A percentile compares a stretch with the other conserved stretches of the same genome.
These are phyloP conservation scores for Cladobotryum protrusum DNA, from an alignment of 2,329 filamentous ascomycete species.

Conservation along the genomic window DNA sequence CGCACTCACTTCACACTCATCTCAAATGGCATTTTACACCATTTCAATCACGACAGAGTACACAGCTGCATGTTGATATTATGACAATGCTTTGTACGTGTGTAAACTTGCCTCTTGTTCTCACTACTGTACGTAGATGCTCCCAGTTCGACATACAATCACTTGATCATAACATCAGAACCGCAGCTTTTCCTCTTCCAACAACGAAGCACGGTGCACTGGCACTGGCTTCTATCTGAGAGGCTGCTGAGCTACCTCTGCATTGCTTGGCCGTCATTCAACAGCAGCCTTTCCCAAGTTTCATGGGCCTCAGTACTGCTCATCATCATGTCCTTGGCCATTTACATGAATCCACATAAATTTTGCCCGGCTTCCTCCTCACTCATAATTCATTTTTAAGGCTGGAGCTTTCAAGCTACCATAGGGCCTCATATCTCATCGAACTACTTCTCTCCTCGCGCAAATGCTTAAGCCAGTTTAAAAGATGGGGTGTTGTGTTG, in stretches of 20 bases:
- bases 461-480: constrained; percentile 33
- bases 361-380: constrained; percentile 16
- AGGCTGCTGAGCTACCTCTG: neutral
- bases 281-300: constrained; percentile 3
- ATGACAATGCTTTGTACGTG: neutral
- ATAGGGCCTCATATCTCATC: constrained; percentile 40
- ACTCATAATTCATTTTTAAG: constrained; percentile 30
- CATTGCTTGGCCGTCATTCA: constrained; percentile 5
- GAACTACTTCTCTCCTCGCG: constrained; percentile 21
- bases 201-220: constrained; percentile 18
- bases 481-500: constrained; percentile 26
- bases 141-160: constrained; percentile 17
- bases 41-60: neutral
- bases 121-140: constrained; percentile 16
- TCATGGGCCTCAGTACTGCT: constrained; percentile 7
- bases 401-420: constrained; percentile 63
- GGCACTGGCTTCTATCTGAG: constrained; percentile 15
- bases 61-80: neutral
- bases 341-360: constrained; percentile 10
- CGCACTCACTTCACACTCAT: too few relatives aligned
- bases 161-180: constrained; percentile 21
- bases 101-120: constrained; percentile 11
- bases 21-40: neutral
- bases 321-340: constrained; percentile 11
- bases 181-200: constrained; percentile 12